Percentiles rank a stretch among this genome's conserved stretches.
These are phyloP conservation scores for Rhodamnia rubescens DNA, from an alignment of 345 rosid species.

Conservation along the genomic window DNA sequence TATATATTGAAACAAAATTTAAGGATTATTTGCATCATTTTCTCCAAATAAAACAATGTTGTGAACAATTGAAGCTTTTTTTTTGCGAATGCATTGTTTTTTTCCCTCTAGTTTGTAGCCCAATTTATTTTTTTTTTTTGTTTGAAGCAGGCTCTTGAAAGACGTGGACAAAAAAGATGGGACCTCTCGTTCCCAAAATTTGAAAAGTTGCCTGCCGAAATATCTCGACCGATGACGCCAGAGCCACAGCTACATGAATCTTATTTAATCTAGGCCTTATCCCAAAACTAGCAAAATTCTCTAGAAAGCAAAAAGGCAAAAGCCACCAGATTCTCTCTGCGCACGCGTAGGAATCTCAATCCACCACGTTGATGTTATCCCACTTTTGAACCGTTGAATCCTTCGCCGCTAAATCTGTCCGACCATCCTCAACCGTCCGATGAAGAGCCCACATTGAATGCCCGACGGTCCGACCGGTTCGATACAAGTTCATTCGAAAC, in stretches of 20 bases:
- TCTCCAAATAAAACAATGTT: neutral
- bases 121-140: neutral
- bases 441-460: neutral
- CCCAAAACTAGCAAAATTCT: neutral
- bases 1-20: neutral
- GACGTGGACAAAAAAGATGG: neutral
- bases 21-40: fast-evolving
- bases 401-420: neutral
- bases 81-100: no score
- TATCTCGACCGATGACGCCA: neutral
- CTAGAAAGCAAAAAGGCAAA: neutral
- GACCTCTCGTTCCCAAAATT: neutral
- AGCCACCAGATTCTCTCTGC: neutral
- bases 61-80: neutral
- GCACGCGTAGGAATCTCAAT: neutral
- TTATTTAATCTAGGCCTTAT: neutral
- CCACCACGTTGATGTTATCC: neutral
- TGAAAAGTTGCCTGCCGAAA: neutral
- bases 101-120: neutral
- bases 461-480: neutral
- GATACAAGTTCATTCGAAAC: neutral
- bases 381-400: neutral
- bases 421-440: neutral
- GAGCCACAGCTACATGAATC: neutral
- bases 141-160: neutral